Conservation (phyloP, 257 asterid species). For the Nyctanthes arbortristis region DNA sequence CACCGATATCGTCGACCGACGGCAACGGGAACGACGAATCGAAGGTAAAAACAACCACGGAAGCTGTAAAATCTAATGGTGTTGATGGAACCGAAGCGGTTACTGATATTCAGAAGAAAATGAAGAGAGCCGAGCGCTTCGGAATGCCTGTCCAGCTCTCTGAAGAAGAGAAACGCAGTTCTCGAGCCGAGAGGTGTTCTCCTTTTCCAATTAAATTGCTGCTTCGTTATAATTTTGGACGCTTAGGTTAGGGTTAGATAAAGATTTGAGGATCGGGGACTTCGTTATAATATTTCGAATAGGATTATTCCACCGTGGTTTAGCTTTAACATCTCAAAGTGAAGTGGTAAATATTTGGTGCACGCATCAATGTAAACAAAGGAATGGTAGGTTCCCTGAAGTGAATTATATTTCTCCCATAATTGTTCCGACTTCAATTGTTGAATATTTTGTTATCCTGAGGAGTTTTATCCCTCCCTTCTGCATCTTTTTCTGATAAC, state of each 20-base stretch:
- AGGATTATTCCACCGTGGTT: not conserved
- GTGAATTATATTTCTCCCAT: not conserved
- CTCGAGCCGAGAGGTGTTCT: constrained; percentile 87
- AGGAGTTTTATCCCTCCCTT: not conserved
- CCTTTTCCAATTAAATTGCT: not conserved
- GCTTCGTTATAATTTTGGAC: not conserved
- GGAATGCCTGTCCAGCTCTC: constrained; percentile 76
- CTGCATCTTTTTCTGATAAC: too few relatives aligned
- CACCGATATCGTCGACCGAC: not conserved
- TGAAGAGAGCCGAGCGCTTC: constrained; percentile 89
- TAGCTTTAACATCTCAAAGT: not conserved
- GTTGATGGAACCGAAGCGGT: constrained; percentile 38
- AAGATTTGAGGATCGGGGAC: too few relatives aligned
- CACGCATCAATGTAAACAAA: too few relatives aligned
- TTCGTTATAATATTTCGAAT: not conserved
- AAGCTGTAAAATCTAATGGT: constrained; percentile 25
- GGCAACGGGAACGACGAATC: constrained; percentile 42
- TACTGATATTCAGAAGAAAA: constrained; percentile 79
- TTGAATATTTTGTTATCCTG: too few relatives aligned
- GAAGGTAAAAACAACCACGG: constrained; percentile 28
- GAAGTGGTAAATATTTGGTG: not conserved
- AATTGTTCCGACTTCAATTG: not conserved
- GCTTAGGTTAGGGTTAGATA: not conserved
- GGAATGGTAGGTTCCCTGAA: not conserved
- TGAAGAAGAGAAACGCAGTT: constrained; percentile 31